A percentile compares a stretch with the other conserved stretches of the same genome.
phyloP scores from a whole-genome alignment of 2,329 filamentous ascomycete genomes.

The Pseudogymnoascus sp. region DNA sequence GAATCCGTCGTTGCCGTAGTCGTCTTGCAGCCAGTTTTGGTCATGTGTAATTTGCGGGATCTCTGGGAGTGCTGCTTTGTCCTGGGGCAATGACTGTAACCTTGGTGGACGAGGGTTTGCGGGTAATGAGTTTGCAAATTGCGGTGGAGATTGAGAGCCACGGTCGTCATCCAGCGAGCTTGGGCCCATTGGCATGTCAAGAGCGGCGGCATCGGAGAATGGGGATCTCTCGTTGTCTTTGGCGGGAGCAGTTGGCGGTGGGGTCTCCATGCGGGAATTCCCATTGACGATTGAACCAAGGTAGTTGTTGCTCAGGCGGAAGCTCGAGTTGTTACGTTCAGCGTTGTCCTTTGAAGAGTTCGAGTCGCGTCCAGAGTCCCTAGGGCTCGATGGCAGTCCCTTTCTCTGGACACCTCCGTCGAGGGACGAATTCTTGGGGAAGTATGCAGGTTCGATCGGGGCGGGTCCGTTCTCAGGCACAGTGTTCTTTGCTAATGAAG shows the following conservation, averaged over 20 bases:
- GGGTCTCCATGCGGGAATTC: not conserved
- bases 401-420: slow-evolving; percentile 1
- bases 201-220: not conserved
- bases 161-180: not conserved
- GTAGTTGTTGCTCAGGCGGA: slow-evolving; percentile 26
- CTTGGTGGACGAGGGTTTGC: slow-evolving; percentile 28
- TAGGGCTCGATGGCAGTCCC: not conserved
- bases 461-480: slow-evolving; percentile 19
- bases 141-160: slow-evolving; percentile 13
- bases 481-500: slow-evolving; percentile 27
- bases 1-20: slow-evolving; percentile 44
- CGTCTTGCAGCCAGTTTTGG: slow-evolving; percentile 29
- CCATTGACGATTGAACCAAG: slow-evolving; percentile 19
- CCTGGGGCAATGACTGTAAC: slow-evolving; percentile 29
- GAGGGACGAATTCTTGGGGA: slow-evolving; percentile 8
- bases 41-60: slow-evolving; percentile 16
- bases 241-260: not conserved
- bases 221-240: not conserved
- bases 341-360: slow-evolving; percentile 10
- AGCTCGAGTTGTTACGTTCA: slow-evolving; percentile 6
- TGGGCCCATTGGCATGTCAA: slow-evolving; percentile 3
- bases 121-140: slow-evolving; percentile 24
- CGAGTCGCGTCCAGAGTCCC: slow-evolving; percentile 11
- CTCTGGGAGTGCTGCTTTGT: slow-evolving; percentile 25
- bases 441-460: slow-evolving; percentile 20